Base-by-base conservation (phyloP, 345 rosid species). In the Odontarrhena argentea region DNA sequence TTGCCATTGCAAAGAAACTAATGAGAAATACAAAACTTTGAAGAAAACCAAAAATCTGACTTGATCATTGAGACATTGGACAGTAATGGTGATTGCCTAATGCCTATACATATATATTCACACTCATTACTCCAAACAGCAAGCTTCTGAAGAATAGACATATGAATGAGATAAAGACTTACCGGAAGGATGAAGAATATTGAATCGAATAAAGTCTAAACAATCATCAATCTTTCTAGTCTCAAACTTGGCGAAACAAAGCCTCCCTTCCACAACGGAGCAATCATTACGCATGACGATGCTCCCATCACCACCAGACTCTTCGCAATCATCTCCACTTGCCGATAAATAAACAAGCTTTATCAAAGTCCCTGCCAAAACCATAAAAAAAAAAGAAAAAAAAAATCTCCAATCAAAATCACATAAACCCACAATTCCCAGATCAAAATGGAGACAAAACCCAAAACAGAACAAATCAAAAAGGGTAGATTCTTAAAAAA, bases 191-290 rank as follows among this genome's bases (percentile, higher is more conserved):
- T 73, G 81, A 71, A 87, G 94, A 60, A 81, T 80, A 53, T 81
- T 83, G 62, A 79, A 78, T 15, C 48, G 69, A 55, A 94, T 91
- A 63, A 88, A 91, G 60, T 91, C 89, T 42, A 94, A 52, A 77
- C 96, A 94, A 62, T 91, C 96, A 69, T 79, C 68, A 38, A 94
- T 88, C 62, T 91, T 88, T 85, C 77, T 78, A 3, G 99, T 94
- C 74, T 90, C 97, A 56, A 94, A 91, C 76, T 77, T 94, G 1
- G 88, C 87, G 53, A 94, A 91, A 77, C 83, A 83, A 41, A 94
- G 92, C 75, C 70, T 88, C 54, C 96, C 99, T 64, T 77, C 41
- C 34, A 80, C 37, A 71, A 62, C 61, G 63, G 80, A 40, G 36
- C 41, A 41, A 58, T 62, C 77, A 55, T 51, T 76, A 57, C 65